Evolutionary conservation across 306 rosid genomes (phyloP), one percentile per base, ranked within the genome.

Genomic region (Urtica urens): DNA sequence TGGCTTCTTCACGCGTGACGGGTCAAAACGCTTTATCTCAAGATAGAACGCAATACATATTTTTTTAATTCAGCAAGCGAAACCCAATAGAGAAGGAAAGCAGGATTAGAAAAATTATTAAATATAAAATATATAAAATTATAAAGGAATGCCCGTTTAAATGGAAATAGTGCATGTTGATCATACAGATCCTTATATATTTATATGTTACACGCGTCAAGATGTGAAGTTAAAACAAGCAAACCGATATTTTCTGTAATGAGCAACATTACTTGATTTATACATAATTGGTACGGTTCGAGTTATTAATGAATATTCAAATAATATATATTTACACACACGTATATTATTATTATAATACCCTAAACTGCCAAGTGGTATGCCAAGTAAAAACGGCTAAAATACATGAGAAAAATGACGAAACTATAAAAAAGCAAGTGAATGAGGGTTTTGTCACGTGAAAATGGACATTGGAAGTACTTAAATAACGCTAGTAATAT

Each of bases 11-110:
- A 74, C 82, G 72, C 70, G 76, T 49, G 58, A 62, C 16, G 7
- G 15, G 57, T 74, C 66, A 81, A 71, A 78, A 81, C 75, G 71
- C 57, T 43, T 7, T 41, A 19, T 29, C 28, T 35, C 11, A n/a
- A 75, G 92, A 82, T 66, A 77, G 77, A 79, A 16, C 82, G 85
- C 96, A 80, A 75, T 80, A 80, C 18, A 71, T 17, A 24, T 47
- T 26, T 4, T 47, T 23, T 15, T 2, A n/a, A 31, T 31, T 13
- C 51, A 46, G 24, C 31, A 24, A 14, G 1, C 1, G 7, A 48
- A 26, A 3, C 16, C 15, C 21, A 49, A 14, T 14, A 17, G 38
- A 49, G 17, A 27, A 9, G 4, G 22, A 7, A 10, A 46, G 10
- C n/a, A n/a, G n/a, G n/a, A n/a, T n/a, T n/a, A n/a, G n/a, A n/a